A percentile compares a stretch with the other conserved stretches of the same genome.
Conservation (phyloP, 176 grass and related monocot genomes). For the Ananas comosus region DNA sequence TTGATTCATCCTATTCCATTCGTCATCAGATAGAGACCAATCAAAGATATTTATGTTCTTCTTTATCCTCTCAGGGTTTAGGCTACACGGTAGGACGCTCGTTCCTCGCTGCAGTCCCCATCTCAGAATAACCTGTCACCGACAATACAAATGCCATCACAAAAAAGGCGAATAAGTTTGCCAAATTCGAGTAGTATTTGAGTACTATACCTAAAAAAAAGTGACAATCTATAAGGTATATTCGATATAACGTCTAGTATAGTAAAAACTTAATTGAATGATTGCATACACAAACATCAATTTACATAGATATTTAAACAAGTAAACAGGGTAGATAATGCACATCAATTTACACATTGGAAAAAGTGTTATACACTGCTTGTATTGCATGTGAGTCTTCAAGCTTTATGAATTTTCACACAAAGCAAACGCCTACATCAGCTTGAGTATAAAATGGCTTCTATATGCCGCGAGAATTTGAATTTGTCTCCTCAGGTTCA, state of each 20-base stretch:
- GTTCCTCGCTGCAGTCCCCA: constrained; percentile 41
- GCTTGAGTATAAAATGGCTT: too few species aligned
- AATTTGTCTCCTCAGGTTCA: too few species aligned
- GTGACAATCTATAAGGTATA: too few species aligned
- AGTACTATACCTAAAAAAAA: neutral
- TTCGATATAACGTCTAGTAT: neutral
- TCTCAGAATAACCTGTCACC: constrained; percentile 32
- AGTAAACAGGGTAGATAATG: too few species aligned
- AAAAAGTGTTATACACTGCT: too few species aligned
- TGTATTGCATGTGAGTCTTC: too few species aligned
- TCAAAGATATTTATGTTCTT: constrained; percentile 38
- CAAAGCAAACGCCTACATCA: too few species aligned
- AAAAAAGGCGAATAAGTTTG: constrained; percentile 1
- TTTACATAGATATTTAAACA: too few species aligned
- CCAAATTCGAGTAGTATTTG: neutral
- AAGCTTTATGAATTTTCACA: too few species aligned
- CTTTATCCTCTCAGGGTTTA: constrained; percentile 34
- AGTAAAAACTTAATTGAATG: neutral
- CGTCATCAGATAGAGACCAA: constrained; percentile 32
- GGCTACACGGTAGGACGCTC: constrained; percentile 36
- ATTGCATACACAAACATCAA: neutral
- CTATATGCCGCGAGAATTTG: too few species aligned
- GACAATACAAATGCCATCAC: constrained; percentile 1
- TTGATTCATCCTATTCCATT: constrained; percentile 31
- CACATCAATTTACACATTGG: too few species aligned